These are phyloP conservation scores for Yueomyces sinensis DNA, from an alignment of 805 yeast species.

Conservation along the genomic window DNA sequence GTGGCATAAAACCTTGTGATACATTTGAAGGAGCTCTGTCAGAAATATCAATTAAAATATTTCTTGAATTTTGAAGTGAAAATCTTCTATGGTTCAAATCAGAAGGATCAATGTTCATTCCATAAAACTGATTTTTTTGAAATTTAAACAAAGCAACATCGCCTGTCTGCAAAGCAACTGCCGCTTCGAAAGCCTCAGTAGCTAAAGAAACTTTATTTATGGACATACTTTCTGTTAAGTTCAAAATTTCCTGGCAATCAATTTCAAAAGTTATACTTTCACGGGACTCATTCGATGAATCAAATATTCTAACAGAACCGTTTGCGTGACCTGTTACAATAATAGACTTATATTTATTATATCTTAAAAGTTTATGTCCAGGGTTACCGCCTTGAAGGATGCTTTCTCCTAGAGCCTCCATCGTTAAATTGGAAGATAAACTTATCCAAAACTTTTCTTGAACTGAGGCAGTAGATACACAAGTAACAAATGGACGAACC, in stretches of 20 bases:
- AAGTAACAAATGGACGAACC: constrained; percentile 61
- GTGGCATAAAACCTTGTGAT: constrained; percentile 52
- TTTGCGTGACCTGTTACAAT: constrained; percentile 78
- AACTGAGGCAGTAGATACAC: constrained; percentile 39
- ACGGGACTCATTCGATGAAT: constrained; percentile 66
- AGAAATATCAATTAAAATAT: constrained; percentile 33
- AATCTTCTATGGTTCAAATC: constrained; percentile 16
- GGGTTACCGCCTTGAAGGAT: constrained; percentile 76
- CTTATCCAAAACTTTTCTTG: constrained; percentile 33
- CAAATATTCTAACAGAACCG: constrained; percentile 76
- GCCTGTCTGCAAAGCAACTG: constrained; percentile 55
- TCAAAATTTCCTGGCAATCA: constrained; percentile 36
- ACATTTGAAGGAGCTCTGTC: constrained; percentile 38
- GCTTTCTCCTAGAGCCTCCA: constrained; percentile 21
- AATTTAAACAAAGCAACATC: constrained; percentile 66
- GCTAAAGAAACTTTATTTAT: constrained; percentile 60
- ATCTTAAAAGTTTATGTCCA: constrained; percentile 33
- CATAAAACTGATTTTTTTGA: constrained; percentile 37
- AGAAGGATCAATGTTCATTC: constrained; percentile 3
- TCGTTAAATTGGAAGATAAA: constrained; percentile 25
- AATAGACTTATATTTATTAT: constrained; percentile 39
- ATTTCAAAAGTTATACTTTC: constrained; percentile 48
- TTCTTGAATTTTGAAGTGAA: constrained; percentile 9
- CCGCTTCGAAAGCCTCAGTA: constrained; percentile 60
- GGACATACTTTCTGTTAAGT: constrained; percentile 30